Percentiles rank a stretch among this genome's conserved stretches.
Evolutionary conservation across 371 early-diverging fungal species (phyloP).

Genomic region (Mucor sp.): DNA sequence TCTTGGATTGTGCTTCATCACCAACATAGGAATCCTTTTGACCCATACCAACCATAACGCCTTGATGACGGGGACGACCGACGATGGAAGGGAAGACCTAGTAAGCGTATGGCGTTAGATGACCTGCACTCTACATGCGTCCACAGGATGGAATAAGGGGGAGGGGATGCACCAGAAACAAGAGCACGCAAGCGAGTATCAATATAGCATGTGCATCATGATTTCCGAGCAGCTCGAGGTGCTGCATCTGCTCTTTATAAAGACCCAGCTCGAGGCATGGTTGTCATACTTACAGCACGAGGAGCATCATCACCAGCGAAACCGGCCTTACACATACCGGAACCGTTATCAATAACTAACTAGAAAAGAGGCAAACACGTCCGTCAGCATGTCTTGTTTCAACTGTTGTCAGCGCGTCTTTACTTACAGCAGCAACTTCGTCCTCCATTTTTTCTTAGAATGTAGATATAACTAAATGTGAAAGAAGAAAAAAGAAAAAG

Average conservation of each 20-base stretch:
- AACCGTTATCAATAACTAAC: conserved; percentile 98
- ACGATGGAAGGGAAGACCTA: conserved; percentile 99
- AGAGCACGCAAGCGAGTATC: neutral
- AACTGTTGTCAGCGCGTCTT: neutral
- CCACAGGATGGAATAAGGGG: neutral
- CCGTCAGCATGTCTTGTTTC: neutral
- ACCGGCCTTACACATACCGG: conserved; percentile 99
- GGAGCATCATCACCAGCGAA: conserved; percentile 99
- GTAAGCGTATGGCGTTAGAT: neutral
- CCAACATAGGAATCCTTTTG: conserved; percentile 99
- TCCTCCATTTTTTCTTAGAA: conserved; percentile 63
- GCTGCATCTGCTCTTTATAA: neutral
- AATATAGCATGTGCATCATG: neutral
- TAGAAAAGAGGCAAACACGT: conserved; percentile 31
- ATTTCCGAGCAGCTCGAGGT: neutral
- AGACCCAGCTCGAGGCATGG: neutral
- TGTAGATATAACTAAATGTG: neutral
- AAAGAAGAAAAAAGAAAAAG: neutral
- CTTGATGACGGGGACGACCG: conserved; percentile 99
- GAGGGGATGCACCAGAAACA: neutral
- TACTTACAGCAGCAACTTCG: conserved; percentile 87
- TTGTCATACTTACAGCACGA: conserved; percentile 84
- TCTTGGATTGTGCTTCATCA: conserved; percentile 99
- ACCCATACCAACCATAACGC: conserved; percentile 99
- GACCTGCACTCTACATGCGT: too few relatives aligned